phyloP scores from a whole-genome alignment of 1,284 basidiomycete species.

The Leccinum glutinopallens region DNA sequence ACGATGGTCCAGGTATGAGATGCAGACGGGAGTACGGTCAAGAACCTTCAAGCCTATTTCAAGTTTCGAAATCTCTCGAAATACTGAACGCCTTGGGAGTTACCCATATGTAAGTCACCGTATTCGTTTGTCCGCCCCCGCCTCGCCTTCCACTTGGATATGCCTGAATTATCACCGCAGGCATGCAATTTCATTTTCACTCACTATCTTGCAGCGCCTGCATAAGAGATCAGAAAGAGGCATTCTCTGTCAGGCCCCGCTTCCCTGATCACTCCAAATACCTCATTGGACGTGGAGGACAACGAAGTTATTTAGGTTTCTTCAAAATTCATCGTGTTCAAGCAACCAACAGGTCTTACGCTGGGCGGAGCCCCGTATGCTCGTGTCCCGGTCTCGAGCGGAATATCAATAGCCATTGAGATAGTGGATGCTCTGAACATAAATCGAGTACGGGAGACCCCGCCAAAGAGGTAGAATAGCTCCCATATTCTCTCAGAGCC shows the following conservation, averaged over 20 bases:
- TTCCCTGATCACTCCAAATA: slow-evolving; percentile 84
- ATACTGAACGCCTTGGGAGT: slow-evolving; percentile 66
- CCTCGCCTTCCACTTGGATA: not conserved
- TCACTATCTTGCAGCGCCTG: slow-evolving; percentile 60
- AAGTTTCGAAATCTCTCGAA: slow-evolving; percentile 79
- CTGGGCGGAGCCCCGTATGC: slow-evolving; percentile 55
- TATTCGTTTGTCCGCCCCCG: slow-evolving; percentile 4
- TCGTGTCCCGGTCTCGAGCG: too few species aligned
- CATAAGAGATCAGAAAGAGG: slow-evolving; percentile 85
- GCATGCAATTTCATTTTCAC: slow-evolving; percentile 6
- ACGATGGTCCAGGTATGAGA: slow-evolving; percentile 74
- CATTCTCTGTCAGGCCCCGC: slow-evolving; percentile 83
- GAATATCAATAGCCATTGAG: too few species aligned
- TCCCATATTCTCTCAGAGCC: too few species aligned
- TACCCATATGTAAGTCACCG: slow-evolving; percentile 79
- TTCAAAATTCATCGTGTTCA: not conserved
- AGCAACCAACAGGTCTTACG: slow-evolving; percentile 1
- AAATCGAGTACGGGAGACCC: too few species aligned
- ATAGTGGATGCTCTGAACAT: too few species aligned
- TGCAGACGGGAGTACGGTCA: slow-evolving; percentile 85
- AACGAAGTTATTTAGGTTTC: slow-evolving; percentile 77
- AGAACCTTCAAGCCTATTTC: slow-evolving; percentile 76
- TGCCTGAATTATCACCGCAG: slow-evolving; percentile 4
- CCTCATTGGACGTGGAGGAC: slow-evolving; percentile 84
- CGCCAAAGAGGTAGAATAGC: too few species aligned